Base-by-base conservation (phyloP, 192 early-diverging fungal genomes). In the Coemansia asiatica region DNA sequence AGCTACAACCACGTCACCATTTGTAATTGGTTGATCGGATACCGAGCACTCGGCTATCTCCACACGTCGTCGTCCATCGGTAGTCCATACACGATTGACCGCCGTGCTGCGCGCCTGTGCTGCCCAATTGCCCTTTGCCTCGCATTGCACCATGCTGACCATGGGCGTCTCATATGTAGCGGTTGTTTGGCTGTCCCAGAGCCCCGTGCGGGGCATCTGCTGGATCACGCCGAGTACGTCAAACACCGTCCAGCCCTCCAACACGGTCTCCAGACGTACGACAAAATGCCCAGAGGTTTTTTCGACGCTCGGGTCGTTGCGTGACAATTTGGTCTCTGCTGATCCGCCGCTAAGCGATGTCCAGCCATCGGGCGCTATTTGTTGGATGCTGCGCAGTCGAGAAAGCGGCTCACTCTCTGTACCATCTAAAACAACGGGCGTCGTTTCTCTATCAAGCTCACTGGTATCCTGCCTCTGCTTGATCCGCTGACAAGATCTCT, bases 241-340 rank as follows among this genome's bases (percentile, higher is more conserved):
- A 27, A 82, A 76, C 0, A 76, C 61, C 27, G 74, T 76, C 79
- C 79, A 76, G 0, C 79, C 79, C 15, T 67, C 74, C 12, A 76
- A 40, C 25, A 63, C 23, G 19, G 71, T 66, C 64, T 69, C 63
- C 12, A 74, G 67, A 0, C 79, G 79, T 28, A 73, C 54, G 29
- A 73, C 55, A 10, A 21, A 31, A 5, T 16, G 26, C 6, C 19
- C 48, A 22, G 12, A 50, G 19, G 47, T 28, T 1, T 62, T 56
- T 15, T 19, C 54, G 2, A 56, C n/a, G 28, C 16, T 31, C 13
- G 54, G 15, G 8, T 56, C 54, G 54, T 27, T 29, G 27, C 54
- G 54, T 44, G 48, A 19, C 53, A 49, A 25, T 2, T 18, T 10
- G 26, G 18, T 44, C 35, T n/a, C 31, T 22, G 54, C 54, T 22